Conservation (phyloP, 1,284 basidiomycete genomes). For the Mrakiaceae sp. region DNA sequence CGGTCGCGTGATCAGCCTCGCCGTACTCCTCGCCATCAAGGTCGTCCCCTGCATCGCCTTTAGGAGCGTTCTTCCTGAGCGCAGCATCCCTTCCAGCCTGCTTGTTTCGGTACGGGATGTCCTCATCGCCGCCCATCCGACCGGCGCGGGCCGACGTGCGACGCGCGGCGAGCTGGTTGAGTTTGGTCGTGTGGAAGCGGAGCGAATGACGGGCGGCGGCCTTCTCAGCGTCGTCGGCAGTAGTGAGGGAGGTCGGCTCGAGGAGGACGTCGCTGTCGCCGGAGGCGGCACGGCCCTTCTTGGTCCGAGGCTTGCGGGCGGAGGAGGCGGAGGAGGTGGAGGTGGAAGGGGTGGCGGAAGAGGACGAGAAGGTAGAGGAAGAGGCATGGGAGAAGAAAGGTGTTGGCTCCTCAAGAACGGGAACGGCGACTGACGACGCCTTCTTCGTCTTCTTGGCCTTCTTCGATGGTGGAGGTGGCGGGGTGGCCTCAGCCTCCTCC, state of each 20-base stretch:
- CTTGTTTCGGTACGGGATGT: constrained; percentile 40
- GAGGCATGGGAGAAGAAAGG: constrained; percentile 51
- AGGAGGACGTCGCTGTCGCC: constrained; percentile 50
- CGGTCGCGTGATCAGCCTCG: constrained; percentile 42
- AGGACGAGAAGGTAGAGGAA: constrained; percentile 1
- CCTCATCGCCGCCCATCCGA: constrained; percentile 62
- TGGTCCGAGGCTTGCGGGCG: constrained; percentile 18
- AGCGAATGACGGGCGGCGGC: constrained; percentile 62
- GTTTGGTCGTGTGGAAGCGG: constrained; percentile 82
- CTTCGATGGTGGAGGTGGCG: constrained; percentile 17
- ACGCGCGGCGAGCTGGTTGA: constrained; percentile 62
- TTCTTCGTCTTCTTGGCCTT: constrained; percentile 23
- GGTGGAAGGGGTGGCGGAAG: not conserved
- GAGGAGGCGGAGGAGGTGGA: not conserved
- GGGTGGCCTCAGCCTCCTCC: constrained; percentile 24
- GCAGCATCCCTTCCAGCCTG: constrained; percentile 38
- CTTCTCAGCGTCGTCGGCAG: constrained; percentile 70
- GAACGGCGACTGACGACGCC: constrained; percentile 20
- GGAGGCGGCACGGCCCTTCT: constrained; percentile 25
- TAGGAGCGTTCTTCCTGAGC: constrained; percentile 29
- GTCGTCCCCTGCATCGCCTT: constrained; percentile 29
- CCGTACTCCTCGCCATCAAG: constrained; percentile 36
- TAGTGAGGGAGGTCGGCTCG: constrained; percentile 56
- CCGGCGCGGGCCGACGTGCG: constrained; percentile 51
- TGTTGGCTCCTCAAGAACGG: constrained; percentile 31